These are phyloP conservation scores for Fusarium virguliforme DNA, from an alignment of 2,329 filamentous ascomycete genomes.

Conservation along the genomic window DNA sequence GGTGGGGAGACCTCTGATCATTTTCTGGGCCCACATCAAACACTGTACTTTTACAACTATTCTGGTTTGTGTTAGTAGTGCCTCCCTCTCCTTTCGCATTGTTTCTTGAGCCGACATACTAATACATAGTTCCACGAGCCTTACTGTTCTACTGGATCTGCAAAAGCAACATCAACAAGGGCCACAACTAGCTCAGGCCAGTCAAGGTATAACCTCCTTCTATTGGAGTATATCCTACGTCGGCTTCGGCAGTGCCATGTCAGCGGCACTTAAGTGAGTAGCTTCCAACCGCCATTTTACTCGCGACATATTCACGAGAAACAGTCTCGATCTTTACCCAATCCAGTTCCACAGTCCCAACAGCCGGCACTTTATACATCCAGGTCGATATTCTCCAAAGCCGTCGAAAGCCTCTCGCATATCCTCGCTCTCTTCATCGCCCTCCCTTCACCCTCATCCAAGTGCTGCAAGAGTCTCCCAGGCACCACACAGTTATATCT, in stretches of 20 bases:
- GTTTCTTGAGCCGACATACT: too few relatives aligned
- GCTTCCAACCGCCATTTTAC: slow-evolving; percentile 52
- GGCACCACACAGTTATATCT: slow-evolving; percentile 25
- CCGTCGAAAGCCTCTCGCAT: slow-evolving; percentile 19
- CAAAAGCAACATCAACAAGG: not conserved
- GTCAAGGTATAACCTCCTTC: slow-evolving; percentile 47
- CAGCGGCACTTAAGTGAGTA: slow-evolving; percentile 25
- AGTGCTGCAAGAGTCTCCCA: slow-evolving; percentile 19
- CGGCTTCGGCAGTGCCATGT: slow-evolving; percentile 49
- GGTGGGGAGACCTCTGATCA: slow-evolving; percentile 58
- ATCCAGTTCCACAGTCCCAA: slow-evolving; percentile 57
- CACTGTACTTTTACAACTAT: not conserved
- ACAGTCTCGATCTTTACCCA: slow-evolving; percentile 57
- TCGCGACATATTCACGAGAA: slow-evolving; percentile 55
- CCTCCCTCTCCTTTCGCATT: too few relatives aligned
- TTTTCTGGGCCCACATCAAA: slow-evolving; percentile 1
- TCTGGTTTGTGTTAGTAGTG: too few relatives aligned
- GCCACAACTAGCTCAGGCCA: not conserved
- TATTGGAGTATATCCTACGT: slow-evolving; percentile 51
- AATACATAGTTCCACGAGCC: too few relatives aligned
- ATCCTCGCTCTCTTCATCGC: slow-evolving; percentile 17
- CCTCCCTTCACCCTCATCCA: slow-evolving; percentile 10
- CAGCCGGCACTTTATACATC: slow-evolving; percentile 32
- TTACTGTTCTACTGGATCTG: not conserved
- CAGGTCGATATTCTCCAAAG: slow-evolving; percentile 26